Base-by-base conservation (phyloP, 2,329 filamentous ascomycete genomes). In the Cladophialophora bantiana region DNA sequence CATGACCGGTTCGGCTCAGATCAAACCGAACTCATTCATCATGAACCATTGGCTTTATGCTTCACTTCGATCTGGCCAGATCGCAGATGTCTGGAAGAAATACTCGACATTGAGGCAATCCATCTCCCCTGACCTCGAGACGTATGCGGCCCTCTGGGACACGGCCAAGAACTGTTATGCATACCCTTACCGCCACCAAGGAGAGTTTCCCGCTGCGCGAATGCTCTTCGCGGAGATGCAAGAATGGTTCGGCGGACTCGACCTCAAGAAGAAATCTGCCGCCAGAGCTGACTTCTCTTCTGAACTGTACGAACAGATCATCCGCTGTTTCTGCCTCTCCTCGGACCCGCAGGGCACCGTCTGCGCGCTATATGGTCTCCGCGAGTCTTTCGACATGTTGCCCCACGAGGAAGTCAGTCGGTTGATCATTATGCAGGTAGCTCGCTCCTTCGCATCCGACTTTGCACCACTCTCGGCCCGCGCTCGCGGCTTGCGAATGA, bases 11-110 rank as follows among this genome's bases (percentile, higher is more conserved):
- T 80, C 85, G 53, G 86, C 89, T 13, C 84, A 89, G 69, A 88
- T 94, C 68, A 83, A 81, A 62, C 86, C 89, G 1, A 89, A 92
- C 73, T 86, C 88, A 7, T 91, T 89, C 76, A 90, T 94, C 79
- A 87, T 94, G 83, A 95, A 94, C 77, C 90, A 93, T 74, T 80
- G 94, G 26, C 85, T 95, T 32, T 87, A 88, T 67, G 87, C 88
- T 6, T 85, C 89, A 68, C 83, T 90, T 55, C 85, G 88, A 67
- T 84, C 85, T 65, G 85, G 86, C 59, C 81, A 86, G 60, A 81
- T 84, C 53, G 77, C 79, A 31, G 80, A 84, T 59, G 86, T 90
- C 0, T 82, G 85, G 72, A 74, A 78, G 2, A 82, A 88, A 35
- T 92, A 88, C 76, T 75, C 79, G 9, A 76, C 79, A 18, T 83